Evolutionary conservation across 352 stramenopile species (phyloP).

Genomic region (Globisporangium emineosum): DNA sequence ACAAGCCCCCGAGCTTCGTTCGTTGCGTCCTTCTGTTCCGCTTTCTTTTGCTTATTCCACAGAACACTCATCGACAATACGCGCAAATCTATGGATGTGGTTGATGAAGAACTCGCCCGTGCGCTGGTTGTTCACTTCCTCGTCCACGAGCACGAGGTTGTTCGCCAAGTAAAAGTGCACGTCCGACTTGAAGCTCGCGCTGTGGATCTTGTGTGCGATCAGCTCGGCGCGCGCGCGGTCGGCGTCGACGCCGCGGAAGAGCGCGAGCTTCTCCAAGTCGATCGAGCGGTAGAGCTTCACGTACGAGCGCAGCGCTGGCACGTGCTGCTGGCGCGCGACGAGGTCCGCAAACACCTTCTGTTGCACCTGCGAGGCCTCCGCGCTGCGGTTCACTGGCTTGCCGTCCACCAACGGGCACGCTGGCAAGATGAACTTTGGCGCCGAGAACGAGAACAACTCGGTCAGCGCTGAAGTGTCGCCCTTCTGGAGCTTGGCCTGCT

Average conservation of each 20-base stretch:
- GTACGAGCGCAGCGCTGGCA: slow-evolving; percentile 92
- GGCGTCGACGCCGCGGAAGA: slow-evolving; percentile 83
- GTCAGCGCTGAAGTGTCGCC: slow-evolving; percentile 76
- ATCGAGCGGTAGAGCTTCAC: slow-evolving; percentile 98
- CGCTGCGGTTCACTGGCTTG: slow-evolving; percentile 47
- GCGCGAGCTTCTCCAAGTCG: slow-evolving; percentile 91
- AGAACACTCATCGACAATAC: slow-evolving; percentile 83
- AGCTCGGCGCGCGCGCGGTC: slow-evolving; percentile 70
- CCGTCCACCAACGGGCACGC: slow-evolving; percentile 59
- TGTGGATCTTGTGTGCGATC: slow-evolving; percentile 79
- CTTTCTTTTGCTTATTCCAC: slow-evolving; percentile 28
- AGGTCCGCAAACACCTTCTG: slow-evolving; percentile 89
- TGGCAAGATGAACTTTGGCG: slow-evolving; percentile 94
- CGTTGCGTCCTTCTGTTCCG: neutral
- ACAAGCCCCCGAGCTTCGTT: neutral
- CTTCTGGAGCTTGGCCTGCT: slow-evolving; percentile 85
- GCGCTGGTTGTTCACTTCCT: slow-evolving; percentile 82
- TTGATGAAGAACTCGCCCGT: slow-evolving; percentile 89
- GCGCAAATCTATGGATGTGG: slow-evolving; percentile 86
- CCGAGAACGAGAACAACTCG: slow-evolving; percentile 91
- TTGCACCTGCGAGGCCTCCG: slow-evolving; percentile 72
- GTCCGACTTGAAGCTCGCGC: slow-evolving; percentile 60
- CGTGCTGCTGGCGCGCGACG: slow-evolving; percentile 81
- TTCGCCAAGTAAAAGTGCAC: slow-evolving; percentile 83
- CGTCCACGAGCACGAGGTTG: slow-evolving; percentile 79